Percentiles rank a stretch among this genome's conserved stretches.
phyloP scores from a whole-genome alignment of 2,329 filamentous ascomycete species.

The Microsporum ferrugineum region DNA sequence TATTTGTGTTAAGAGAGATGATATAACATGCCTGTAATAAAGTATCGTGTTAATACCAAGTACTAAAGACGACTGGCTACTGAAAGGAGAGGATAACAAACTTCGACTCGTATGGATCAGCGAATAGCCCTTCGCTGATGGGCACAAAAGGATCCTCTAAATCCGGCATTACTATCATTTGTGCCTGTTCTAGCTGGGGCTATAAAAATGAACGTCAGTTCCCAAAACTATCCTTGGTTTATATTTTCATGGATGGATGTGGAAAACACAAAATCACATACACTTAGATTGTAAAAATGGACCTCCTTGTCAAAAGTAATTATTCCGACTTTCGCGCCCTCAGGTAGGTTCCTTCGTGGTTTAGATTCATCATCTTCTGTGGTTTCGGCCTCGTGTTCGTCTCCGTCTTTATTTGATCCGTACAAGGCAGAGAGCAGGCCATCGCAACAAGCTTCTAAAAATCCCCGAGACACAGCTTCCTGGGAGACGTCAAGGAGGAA shows the following conservation, averaged over 20 bases:
- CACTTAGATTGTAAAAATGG: conserved; percentile 92
- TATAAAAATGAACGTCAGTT: conserved; percentile 29
- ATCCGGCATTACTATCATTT: conserved; percentile 98
- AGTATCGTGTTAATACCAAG: conserved; percentile 19
- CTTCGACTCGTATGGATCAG: conserved; percentile 85
- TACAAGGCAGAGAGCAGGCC: conserved; percentile 80
- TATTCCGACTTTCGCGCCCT: conserved; percentile 80
- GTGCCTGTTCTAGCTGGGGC: conserved; percentile 69
- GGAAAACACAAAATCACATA: conserved; percentile 37
- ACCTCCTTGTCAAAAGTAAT: conserved; percentile 94
- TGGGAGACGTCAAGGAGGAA: conserved; percentile 92
- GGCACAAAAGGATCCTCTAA: conserved; percentile 94
- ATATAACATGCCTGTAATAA: conserved; percentile 55
- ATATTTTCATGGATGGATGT: conserved; percentile 7
- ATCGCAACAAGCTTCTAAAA: conserved; percentile 79
- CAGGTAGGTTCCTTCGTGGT: conserved; percentile 51
- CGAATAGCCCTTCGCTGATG: conserved; percentile 80
- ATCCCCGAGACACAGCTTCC: conserved; percentile 81
- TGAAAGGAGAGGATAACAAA: conserved; percentile 24
- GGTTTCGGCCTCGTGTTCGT: conserved; percentile 26
- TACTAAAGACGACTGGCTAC: not conserved
- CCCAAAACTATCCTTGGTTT: conserved; percentile 8
- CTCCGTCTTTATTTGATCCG: conserved; percentile 41
- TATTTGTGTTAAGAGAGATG: conserved; percentile 69
- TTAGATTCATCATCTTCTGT: conserved; percentile 40